Conservation (phyloP, 345 rosid genomes). For the Citrus reticulata region DNA sequence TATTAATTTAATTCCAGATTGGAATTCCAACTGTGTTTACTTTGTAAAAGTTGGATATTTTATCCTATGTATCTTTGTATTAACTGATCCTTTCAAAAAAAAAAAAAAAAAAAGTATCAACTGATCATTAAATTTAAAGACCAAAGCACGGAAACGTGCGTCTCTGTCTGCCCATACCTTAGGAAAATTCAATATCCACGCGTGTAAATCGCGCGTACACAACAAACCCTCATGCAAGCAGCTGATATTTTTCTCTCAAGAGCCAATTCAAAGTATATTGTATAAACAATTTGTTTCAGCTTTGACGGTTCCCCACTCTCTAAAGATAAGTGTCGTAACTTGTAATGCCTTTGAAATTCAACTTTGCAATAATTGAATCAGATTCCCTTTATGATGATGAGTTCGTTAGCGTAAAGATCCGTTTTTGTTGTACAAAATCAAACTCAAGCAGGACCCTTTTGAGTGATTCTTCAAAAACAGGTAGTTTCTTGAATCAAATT, state of each 20-base stretch:
- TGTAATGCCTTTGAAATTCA: neutral
- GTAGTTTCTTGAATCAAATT: conserved; percentile 6
- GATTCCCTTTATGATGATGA: neutral
- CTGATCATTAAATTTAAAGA: too few species aligned
- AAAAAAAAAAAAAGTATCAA: too few species aligned
- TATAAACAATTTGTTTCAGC: neutral
- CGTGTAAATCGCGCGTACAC: neutral
- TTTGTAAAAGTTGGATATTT: too few species aligned
- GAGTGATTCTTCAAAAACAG: conserved; percentile 5
- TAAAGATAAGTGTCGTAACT: neutral
- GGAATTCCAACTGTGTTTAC: too few species aligned
- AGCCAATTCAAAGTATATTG: neutral
- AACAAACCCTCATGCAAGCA: neutral
- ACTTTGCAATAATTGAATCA: neutral
- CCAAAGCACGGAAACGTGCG: neutral
- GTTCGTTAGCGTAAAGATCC: neutral
- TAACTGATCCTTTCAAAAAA: too few species aligned
- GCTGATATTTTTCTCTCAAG: neutral
- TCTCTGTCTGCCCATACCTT: neutral
- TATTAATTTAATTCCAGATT: too few species aligned
- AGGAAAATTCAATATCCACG: neutral
- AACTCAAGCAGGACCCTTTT: neutral
- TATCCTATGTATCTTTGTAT: too few species aligned
- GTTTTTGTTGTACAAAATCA: neutral
- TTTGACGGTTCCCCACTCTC: neutral